Evolutionary conservation across 73 alveolate genomes (phyloP), one percentile per base, ranked within the genome.

Genomic region (Paramecium biaurelia): DNA sequence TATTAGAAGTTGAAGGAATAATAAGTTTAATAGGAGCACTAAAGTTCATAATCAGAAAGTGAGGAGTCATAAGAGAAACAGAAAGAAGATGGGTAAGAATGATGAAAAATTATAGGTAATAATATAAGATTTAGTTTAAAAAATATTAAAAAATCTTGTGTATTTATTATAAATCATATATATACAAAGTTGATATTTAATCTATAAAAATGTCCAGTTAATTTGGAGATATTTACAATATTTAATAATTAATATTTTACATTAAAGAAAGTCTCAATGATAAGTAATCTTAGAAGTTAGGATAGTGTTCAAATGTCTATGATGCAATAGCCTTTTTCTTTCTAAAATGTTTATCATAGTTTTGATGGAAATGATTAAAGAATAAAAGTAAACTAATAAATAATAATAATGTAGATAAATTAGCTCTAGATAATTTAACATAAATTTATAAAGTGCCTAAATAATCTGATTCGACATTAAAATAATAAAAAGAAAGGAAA

Each of bases 41-140:
- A 72, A 38, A 72, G 59, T 21, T 35, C 86, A 35, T 38, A 32
- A 72, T 35, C 59, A 35, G 86, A 72, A 28, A 72, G 86, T 35
- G 86, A 72, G 63, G 86, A 72, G 34, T 72, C 86, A 23, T 30
- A 63, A 26, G 84, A 26, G 5, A 63, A 63, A 63, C 67, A 30
- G 21, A 35, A 72, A 20, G 58, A 14, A 18, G 41, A 72, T n/a
- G 86, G 86, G 86, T 72, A 72, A 72, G 86, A 72, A 72, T 72
- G 86, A 72, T 72, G 84, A 63, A 63, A 63, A 63, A 63, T 63
- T 63, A 63, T 63, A 63, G 84, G 84, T 63, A 63, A 63, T 26
- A 30, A 63, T 63, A 30, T 30, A 12, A 63, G 84, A 63, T 30
- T 63, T 63, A 63, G 84, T 63, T 30, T 26, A 14, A 63, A 26